Conservation (phyloP, 176 grass and related monocot species). For the Triticum monococcum region DNA sequence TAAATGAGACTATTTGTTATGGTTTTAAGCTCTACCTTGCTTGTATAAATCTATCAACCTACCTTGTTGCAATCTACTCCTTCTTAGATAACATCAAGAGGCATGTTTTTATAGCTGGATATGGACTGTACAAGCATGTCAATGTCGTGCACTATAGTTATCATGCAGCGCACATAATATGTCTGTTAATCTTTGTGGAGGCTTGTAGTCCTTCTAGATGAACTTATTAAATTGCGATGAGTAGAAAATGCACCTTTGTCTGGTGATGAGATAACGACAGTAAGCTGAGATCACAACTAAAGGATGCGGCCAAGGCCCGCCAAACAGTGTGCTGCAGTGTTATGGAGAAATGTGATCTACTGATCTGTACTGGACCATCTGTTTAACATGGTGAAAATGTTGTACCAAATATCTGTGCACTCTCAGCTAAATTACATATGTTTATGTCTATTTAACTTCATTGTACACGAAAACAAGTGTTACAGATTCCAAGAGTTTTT, state of each 20-base stretch:
- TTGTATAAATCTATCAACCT: neutral
- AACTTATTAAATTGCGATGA: neutral
- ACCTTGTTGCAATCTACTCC: conserved; percentile 3
- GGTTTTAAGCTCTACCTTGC: conserved; percentile 2
- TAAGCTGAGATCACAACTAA: neutral
- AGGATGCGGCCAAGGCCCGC: no score
- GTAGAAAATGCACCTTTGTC: neutral
- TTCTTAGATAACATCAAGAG: conserved; percentile 23
- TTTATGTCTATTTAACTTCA: neutral
- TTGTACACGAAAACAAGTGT: neutral
- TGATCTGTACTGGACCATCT: neutral
- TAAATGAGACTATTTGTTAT: neutral
- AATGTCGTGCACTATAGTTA: conserved; percentile 12
- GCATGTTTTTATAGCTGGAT: neutral
- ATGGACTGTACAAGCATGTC: neutral
- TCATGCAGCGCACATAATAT: neutral
- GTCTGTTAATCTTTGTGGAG: neutral
- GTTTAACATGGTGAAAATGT: neutral
- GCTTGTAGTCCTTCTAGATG: conserved; percentile 2
- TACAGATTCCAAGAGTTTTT: neutral
- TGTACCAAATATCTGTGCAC: neutral
- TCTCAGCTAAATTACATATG: neutral
- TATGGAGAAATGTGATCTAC: neutral
- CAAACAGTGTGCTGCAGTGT: no score
- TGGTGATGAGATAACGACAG: conserved; percentile 9